Percentiles rank a stretch among this genome's conserved stretches.
Evolutionary conservation across 148 eudicot species (phyloP).

Genomic region (Diospyros kaki): DNA sequence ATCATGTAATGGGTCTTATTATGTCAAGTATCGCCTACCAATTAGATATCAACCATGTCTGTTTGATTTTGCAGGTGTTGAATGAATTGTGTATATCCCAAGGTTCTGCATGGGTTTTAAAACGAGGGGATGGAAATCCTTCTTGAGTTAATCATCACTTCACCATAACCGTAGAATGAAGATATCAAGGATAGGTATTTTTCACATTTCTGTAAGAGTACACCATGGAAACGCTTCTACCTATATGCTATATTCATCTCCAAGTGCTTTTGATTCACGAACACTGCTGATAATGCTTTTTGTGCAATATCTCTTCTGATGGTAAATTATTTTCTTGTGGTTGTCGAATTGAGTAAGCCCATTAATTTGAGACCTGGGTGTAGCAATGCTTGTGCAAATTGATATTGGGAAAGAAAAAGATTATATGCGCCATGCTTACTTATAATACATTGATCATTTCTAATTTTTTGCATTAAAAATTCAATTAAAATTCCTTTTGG

Average conservation of each 20-base stretch:
- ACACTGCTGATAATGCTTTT: neutral
- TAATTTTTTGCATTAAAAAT: neutral
- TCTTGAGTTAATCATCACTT: constrained; percentile 2
- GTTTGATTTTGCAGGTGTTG: constrained; percentile 42
- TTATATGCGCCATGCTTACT: neutral
- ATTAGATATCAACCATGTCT: neutral
- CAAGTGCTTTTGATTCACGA: neutral
- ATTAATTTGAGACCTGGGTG: neutral
- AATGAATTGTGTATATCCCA: constrained; percentile 51
- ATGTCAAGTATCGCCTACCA: neutral
- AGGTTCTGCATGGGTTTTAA: constrained; percentile 59
- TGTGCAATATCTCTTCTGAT: neutral
- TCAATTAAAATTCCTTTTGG: no score
- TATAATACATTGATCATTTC: neutral
- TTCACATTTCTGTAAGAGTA: neutral
- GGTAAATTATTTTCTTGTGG: neutral
- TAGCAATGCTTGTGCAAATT: neutral
- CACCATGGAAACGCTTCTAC: neutral
- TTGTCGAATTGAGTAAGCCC: neutral
- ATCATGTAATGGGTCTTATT: neutral
- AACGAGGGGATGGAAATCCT: constrained; percentile 51
- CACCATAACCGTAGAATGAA: neutral
- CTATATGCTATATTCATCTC: neutral
- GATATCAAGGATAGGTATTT: constrained; percentile 1
- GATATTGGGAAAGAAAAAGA: neutral